Percentiles rank a stretch among this genome's conserved stretches.
phyloP scores from a whole-genome alignment of 108 stramenopile genomes.

The Skeletonema costatum region DNA sequence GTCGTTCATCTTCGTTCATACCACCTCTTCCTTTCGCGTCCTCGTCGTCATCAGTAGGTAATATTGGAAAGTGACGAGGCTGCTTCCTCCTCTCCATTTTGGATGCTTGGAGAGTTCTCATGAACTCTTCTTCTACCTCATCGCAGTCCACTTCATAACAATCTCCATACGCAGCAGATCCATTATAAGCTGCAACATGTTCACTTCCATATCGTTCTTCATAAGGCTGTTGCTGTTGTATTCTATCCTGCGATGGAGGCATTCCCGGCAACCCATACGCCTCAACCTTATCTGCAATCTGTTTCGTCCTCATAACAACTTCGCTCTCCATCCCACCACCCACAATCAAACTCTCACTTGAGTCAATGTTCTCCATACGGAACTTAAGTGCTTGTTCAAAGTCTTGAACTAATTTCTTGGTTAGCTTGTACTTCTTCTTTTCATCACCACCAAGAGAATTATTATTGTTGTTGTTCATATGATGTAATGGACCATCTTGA shows the following conservation, averaged over 20 bases:
- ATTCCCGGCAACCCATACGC: constrained; percentile 37
- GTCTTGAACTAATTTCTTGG: constrained; percentile 26
- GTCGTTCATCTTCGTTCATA: constrained; percentile 6
- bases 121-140: neutral
- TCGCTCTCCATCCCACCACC: constrained; percentile 9
- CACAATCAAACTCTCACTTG: neutral
- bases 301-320: constrained; percentile 19
- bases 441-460: neutral
- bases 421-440: constrained; percentile 14
- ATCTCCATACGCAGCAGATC: neutral
- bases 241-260: neutral
- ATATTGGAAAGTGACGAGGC: constrained; percentile 30
- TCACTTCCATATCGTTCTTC: neutral
- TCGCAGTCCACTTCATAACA: neutral
- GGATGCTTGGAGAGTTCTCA: neutral
- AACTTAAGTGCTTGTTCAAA: constrained; percentile 24
- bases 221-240: neutral
- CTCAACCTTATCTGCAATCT: constrained; percentile 31
- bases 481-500: neutral
- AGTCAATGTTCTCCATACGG: constrained; percentile 22
- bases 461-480: neutral
- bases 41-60: constrained; percentile 21
- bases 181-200: neutral
- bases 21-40: constrained; percentile 8
- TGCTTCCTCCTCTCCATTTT: neutral